Conservation (phyloP, 768 basidiomycete species). For the Termitomyces sp. region DNA sequence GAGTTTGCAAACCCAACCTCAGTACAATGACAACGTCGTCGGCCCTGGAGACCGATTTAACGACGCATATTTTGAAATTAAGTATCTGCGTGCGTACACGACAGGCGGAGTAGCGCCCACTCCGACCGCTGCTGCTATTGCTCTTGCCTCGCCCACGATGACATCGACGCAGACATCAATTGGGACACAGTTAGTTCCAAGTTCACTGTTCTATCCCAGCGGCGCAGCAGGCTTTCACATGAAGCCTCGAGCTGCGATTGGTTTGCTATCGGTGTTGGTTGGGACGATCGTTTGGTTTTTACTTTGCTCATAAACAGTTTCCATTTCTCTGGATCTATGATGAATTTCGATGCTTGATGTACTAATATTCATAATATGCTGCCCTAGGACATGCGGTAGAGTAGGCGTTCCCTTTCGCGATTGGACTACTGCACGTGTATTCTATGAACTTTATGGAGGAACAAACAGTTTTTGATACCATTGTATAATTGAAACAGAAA, state of each 20-base stretch:
- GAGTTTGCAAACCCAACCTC: not conserved
- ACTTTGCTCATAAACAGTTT: not conserved
- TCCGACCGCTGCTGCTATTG: constrained; percentile 18
- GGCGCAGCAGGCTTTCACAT: not conserved
- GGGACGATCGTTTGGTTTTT: not conserved
- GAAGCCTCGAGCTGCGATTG: not conserved
- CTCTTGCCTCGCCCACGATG: constrained; percentile 2
- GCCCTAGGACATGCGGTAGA: not conserved
- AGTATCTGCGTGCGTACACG: constrained; percentile 44
- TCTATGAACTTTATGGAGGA: not conserved
- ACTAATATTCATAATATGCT: not conserved
- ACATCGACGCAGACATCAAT: constrained; percentile 2
- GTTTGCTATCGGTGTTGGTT: not conserved
- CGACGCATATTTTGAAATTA: constrained; percentile 60
- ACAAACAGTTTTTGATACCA: not conserved
- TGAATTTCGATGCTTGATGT: not conserved
- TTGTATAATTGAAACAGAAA: not conserved
- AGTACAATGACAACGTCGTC: constrained; percentile 48
- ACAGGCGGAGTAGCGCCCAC: constrained; percentile 23
- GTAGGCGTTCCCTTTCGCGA: not conserved
- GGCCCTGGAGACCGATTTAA: constrained; percentile 35
- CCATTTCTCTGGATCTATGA: not conserved
- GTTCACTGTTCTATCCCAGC: constrained; percentile 13
- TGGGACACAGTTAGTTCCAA: constrained; percentile 14
- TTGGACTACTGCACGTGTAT: not conserved